Base-by-base conservation (phyloP, 139 green algal genomes). In the Yamagishiella unicocca region DNA sequence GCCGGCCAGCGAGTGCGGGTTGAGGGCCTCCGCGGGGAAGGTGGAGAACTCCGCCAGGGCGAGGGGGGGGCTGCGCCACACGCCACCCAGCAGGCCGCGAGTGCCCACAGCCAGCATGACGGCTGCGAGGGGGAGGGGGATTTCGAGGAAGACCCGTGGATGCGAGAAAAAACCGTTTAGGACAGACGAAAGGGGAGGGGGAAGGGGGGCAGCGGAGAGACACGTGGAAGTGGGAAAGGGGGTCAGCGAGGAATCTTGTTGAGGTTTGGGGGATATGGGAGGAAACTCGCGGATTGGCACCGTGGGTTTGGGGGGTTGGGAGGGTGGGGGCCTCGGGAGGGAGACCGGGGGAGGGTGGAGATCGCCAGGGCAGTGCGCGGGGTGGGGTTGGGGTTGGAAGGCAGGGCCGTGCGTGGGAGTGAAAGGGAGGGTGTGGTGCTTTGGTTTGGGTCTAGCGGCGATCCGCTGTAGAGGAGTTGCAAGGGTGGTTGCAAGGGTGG, bases 41-140 rank as follows among this genome's bases (percentile, higher is more conserved):
- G 90, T 93, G 46, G 73, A 89, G 78, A 92, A 93, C 85, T 93
- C 90, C 1, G 67, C 8, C 29, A 93, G 83, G 14, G 90, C 90
- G 55, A 93, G 45, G 1, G 87, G 87, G 4, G 90, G 90, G 31
- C 75, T 64, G n/a, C 90, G 82, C 90, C 90, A 93, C 40, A 93
- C 84, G 37, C 87, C 83, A 24, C 90, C 90, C 33, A 93, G 83
- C 42, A 67, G 50, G 21, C 90, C 83, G 35, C n/a, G 35, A 3
- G 35, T 45, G 45, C 90, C 90, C 53, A 93, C 84, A 5, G 67
- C 83, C 12, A 89, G 10, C 78, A 93, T 90, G 12, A 90, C 14
- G 31, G 25, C 82, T 89, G 71, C 43, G n/a, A 22, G 37, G 31
- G 77, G 38, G 37, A 19, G 35, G 54, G 29, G 21, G n/a, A n/a